These are phyloP conservation scores for Dactylellina drechsleri DNA, from an alignment of 2,329 filamentous ascomycete genomes.

Conservation along the genomic window DNA sequence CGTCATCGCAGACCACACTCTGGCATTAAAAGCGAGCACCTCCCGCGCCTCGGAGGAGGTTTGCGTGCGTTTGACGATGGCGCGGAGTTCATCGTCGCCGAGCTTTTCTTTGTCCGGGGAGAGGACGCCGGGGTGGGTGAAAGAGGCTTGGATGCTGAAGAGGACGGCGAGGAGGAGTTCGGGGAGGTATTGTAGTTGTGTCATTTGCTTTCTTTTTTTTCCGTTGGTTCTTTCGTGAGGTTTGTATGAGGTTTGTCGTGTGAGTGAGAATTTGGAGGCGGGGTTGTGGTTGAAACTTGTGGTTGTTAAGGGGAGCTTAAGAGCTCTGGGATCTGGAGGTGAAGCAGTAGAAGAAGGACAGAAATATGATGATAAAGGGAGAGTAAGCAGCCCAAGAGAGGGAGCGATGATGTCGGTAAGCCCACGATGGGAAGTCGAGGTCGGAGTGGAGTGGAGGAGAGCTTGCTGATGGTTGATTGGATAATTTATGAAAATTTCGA, in stretches of 20 bases:
- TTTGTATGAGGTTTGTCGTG: neutral
- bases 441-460: neutral
- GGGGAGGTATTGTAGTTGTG: conserved; percentile 55
- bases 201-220: conserved; percentile 24
- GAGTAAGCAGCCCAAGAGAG: neutral
- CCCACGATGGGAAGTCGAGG: neutral
- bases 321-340: neutral
- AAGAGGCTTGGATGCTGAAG: conserved; percentile 59
- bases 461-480: too few relatives aligned
- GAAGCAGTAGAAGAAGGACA: neutral
- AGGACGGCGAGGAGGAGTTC: conserved; percentile 58
- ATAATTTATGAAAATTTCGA: neutral
- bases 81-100: conserved; percentile 58
- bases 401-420: neutral
- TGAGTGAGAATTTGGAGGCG: neutral
- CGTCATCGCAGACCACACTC: conserved; percentile 58
- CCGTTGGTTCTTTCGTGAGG: neutral
- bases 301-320: neutral
- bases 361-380: neutral
- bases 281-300: neutral
- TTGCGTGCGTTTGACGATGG: conserved; percentile 58
- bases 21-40: conserved; percentile 57
- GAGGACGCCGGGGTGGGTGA: conserved; percentile 58
- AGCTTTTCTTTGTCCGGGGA: conserved; percentile 57
- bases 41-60: conserved; percentile 58